Conservation (phyloP, 768 basidiomycete species). For the Hypholoma fasciculare region DNA sequence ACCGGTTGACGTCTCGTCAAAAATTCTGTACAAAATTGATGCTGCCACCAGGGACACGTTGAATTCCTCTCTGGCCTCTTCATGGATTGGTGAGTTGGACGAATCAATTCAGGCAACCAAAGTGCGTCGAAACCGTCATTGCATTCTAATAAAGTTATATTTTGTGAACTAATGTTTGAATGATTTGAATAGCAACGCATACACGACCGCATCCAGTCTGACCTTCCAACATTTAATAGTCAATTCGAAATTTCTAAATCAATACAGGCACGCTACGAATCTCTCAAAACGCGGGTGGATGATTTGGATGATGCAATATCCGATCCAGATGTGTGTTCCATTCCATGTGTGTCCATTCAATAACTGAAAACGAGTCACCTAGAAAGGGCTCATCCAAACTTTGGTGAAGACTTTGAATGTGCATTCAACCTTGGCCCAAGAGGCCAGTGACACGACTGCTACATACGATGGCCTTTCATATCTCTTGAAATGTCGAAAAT, state of each 20-base stretch:
- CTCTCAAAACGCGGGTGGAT: slow-evolving; percentile 55
- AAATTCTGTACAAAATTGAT: slow-evolving; percentile 70
- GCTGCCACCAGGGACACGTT: slow-evolving; percentile 57
- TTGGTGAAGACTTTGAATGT: slow-evolving; percentile 53
- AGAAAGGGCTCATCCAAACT: slow-evolving; percentile 71
- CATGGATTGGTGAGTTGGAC: slow-evolving; percentile 76
- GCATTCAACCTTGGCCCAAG: slow-evolving; percentile 67
- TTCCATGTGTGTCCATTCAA: not conserved
- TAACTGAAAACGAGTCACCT: slow-evolving; percentile 6
- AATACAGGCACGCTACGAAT: slow-evolving; percentile 57
- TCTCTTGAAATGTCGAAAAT: slow-evolving; percentile 50
- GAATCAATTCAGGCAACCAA: slow-evolving; percentile 69
- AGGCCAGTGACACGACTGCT: slow-evolving; percentile 54
- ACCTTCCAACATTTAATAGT: slow-evolving; percentile 62
- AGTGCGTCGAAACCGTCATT: slow-evolving; percentile 37
- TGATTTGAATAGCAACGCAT: slow-evolving; percentile 53
- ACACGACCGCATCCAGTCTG: slow-evolving; percentile 67
- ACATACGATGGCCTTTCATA: slow-evolving; percentile 52
- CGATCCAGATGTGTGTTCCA: slow-evolving; percentile 52
- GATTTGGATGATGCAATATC: slow-evolving; percentile 50
- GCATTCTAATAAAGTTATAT: too few species aligned
- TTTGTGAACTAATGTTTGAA: too few species aligned
- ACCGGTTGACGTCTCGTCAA: slow-evolving; percentile 67
- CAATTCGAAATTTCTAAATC: slow-evolving; percentile 65
- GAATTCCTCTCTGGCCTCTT: slow-evolving; percentile 58